A percentile compares a stretch with the other conserved stretches of the same genome.
Evolutionary conservation across 2,329 filamentous ascomycete species (phyloP).

Genomic region (Fusarium stilboides): DNA sequence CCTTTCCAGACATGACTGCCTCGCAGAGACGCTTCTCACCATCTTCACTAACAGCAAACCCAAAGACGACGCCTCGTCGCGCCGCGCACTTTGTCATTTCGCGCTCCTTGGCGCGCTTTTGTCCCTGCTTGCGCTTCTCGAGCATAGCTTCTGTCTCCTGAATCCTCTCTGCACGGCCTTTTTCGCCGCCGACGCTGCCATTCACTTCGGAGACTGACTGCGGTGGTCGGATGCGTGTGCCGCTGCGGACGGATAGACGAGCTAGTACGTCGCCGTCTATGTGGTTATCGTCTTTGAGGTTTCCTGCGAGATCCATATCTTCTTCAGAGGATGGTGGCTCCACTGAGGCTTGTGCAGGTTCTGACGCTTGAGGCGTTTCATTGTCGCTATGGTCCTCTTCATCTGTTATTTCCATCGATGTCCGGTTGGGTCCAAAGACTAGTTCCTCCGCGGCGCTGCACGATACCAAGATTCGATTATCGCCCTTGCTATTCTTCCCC

Average conservation of each 20-base stretch:
- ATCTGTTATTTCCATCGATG: slow-evolving; percentile 11
- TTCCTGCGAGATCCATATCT: slow-evolving; percentile 1
- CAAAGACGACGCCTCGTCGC: slow-evolving; percentile 71
- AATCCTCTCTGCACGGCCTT: slow-evolving; percentile 66
- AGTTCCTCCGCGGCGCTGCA: slow-evolving; percentile 34
- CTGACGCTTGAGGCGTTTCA: neutral
- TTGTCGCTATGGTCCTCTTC: slow-evolving; percentile 2
- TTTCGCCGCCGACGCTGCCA: slow-evolving; percentile 69
- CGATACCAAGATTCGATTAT: slow-evolving; percentile 38
- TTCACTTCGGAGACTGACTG: slow-evolving; percentile 66
- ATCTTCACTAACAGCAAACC: slow-evolving; percentile 54
- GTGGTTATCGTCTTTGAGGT: slow-evolving; percentile 8
- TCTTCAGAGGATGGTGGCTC: slow-evolving; percentile 1
- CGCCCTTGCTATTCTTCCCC: slow-evolving; percentile 56
- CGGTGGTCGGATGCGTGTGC: slow-evolving; percentile 55
- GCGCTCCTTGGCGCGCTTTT: slow-evolving; percentile 60
- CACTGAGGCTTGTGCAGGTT: neutral
- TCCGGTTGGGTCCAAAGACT: slow-evolving; percentile 26
- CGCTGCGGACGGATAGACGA: slow-evolving; percentile 56
- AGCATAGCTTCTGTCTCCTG: slow-evolving; percentile 67
- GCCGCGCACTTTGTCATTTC: slow-evolving; percentile 76
- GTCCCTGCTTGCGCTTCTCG: slow-evolving; percentile 64
- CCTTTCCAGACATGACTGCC: slow-evolving; percentile 70
- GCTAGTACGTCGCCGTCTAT: slow-evolving; percentile 60
- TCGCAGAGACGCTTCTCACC: slow-evolving; percentile 64